Conservation (phyloP, 805 yeast species). For the Ogataea minuta region DNA sequence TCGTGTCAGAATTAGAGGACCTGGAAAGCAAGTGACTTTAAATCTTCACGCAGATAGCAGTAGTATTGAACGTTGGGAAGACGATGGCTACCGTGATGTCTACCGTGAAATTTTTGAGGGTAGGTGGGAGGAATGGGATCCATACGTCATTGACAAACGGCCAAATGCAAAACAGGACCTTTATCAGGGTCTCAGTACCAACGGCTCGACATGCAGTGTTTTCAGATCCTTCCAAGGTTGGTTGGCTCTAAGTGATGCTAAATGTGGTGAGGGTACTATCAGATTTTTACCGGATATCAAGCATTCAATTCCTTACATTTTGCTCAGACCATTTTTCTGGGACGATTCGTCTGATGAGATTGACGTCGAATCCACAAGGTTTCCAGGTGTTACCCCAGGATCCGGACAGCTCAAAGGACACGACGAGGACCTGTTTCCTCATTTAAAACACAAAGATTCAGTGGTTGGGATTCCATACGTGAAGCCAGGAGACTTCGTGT, state of each 20-base stretch:
- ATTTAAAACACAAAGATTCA: slow-evolving; percentile 30
- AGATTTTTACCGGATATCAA: slow-evolving; percentile 36
- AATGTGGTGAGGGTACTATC: slow-evolving; percentile 39
- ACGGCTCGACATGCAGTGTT: slow-evolving; percentile 24
- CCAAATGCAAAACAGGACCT: slow-evolving; percentile 34
- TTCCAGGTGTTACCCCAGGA: slow-evolving; percentile 36
- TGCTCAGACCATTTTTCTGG: slow-evolving; percentile 40
- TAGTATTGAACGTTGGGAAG: slow-evolving; percentile 47
- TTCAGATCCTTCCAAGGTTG: slow-evolving; percentile 45
- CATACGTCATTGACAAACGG: slow-evolving; percentile 37
- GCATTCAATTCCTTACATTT: slow-evolving; percentile 37
- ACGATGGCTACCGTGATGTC: slow-evolving; percentile 35
- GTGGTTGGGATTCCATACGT: slow-evolving; percentile 37
- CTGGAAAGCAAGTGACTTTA: slow-evolving; percentile 36
- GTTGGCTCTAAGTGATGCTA: slow-evolving; percentile 38
- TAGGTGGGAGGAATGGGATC: slow-evolving; percentile 43
- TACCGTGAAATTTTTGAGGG: slow-evolving; percentile 39
- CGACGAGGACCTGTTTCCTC: slow-evolving; percentile 32
- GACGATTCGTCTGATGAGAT: slow-evolving; percentile 21
- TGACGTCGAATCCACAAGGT: slow-evolving; percentile 31
- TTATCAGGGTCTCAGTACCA: slow-evolving; percentile 24
- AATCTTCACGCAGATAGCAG: slow-evolving; percentile 44
- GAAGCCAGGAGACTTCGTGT: slow-evolving; percentile 40
- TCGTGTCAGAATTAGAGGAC: slow-evolving; percentile 39
- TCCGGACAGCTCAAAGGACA: slow-evolving; percentile 34